Evolutionary conservation across 306 rosid species (phyloP), one percentile per base, ranked within the genome.

Genomic region (Casuarina glauca): DNA sequence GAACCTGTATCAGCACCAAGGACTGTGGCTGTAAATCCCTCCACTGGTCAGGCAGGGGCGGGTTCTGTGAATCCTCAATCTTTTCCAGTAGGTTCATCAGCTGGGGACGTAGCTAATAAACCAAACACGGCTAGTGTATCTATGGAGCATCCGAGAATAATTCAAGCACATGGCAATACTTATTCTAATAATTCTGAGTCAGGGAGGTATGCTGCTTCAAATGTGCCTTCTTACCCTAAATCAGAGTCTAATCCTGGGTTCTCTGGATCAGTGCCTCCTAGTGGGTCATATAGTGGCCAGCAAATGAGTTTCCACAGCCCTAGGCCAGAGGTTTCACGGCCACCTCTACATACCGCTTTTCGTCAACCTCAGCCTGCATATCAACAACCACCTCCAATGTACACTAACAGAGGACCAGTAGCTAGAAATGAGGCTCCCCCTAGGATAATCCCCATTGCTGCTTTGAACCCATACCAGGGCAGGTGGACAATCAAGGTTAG

Each of bases 401-500:
- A 91, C 78, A 53, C 46, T 61, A 95, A 92, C 46, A 88, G 92
- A 84, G 97, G 91, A 46, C 93, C 93, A 36, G 66, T 79, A 2
- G 93, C 90, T 55, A 89, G 84, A 87, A 91, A 88, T 78, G 98
- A 92, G 70, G 90, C 96, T 79, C 79, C 94, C 77, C 86, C 90
- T 3, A 86, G 97, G 91, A 78, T 89, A 82, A 81, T 89, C 84
- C 93, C 93, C 46, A 95, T 95, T 77, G 60, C 88, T 55, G 97
- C 93, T 74, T 76, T 95, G 76, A 92, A 87, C 84, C 97, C 91
- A 2, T 95, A 88, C 84, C 89, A 84, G 81, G 87, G 70, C 48
- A 70, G 71, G 84, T 95, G 98, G 98, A 89, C 97, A 69, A 86
- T 95, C 70, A 95, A 95, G 86, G 97, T 90, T 62, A 89, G 98